Conservation (phyloP, 2,329 filamentous ascomycete genomes). For the Alternaria sp. region DNA sequence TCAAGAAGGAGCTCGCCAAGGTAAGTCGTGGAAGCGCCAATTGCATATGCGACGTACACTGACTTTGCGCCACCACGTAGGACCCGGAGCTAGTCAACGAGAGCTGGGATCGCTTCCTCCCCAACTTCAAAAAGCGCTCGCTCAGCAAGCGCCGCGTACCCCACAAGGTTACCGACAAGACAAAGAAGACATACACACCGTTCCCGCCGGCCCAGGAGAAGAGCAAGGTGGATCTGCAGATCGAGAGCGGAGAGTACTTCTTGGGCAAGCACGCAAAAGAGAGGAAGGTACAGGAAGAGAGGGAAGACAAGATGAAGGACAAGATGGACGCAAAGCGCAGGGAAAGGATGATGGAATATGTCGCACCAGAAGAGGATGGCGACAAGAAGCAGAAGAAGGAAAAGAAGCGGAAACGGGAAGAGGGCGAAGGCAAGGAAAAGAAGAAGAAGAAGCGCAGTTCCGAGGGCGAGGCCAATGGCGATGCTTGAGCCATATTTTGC, state of each 20-base stretch:
- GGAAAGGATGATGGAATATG: conserved; percentile 84
- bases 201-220: conserved; percentile 97
- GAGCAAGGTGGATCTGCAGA: conserved; percentile 98
- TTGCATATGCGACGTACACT: background rate
- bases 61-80: conserved; percentile 16
- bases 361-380: conserved; percentile 80
- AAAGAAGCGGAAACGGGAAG: conserved; percentile 57
- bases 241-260: conserved; percentile 98
- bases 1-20: conserved; percentile 89
- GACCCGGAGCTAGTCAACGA: conserved; percentile 86
- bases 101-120: conserved; percentile 95
- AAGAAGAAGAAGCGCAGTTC: conserved; percentile 50
- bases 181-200: conserved; percentile 92
- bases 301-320: conserved; percentile 82
- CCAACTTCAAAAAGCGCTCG: conserved; percentile 95
- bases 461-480: conserved; percentile 40
- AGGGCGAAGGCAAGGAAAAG: conserved; percentile 57
- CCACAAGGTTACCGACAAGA: conserved; percentile 88
- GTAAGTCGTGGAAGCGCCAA: background rate
- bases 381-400: conserved; percentile 61
- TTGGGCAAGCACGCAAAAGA: conserved; percentile 92
- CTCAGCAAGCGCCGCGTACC: conserved; percentile 85
- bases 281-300: conserved; percentile 77
- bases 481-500: conserved; percentile 13
- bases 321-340: conserved; percentile 89